phyloP scores from a whole-genome alignment of 371 early-diverging fungal species.

The Apophysomyces ossiformis region DNA sequence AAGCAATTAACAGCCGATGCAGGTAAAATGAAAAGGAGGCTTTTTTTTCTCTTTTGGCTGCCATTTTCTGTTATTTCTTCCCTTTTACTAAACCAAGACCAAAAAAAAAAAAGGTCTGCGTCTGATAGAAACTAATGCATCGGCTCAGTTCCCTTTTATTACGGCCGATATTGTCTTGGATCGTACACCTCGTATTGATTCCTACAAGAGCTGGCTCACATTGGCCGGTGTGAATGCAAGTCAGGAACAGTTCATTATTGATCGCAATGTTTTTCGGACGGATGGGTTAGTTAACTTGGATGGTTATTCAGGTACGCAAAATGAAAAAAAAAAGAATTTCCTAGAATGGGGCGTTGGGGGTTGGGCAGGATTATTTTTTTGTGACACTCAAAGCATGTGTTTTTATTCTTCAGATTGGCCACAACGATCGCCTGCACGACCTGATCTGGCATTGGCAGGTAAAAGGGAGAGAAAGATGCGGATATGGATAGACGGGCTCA shows the following conservation, averaged over 20 bases:
- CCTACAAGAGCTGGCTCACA: neutral
- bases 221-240: constrained; percentile 15
- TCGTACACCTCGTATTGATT: neutral
- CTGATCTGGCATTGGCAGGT: constrained; percentile 43
- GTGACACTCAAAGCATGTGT: neutral
- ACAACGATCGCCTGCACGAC: constrained; percentile 41
- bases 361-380: no score
- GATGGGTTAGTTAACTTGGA: constrained; percentile 27
- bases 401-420: constrained; percentile 31
- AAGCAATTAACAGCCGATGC: constrained; percentile 23
- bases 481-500: no score
- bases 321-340: neutral
- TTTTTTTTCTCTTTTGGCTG: neutral
- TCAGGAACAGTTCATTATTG: constrained; percentile 17
- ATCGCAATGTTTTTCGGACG: constrained; percentile 22
- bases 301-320: constrained; percentile 26
- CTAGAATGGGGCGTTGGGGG: no score
- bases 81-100: no score
- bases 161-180: neutral
- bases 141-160: neutral
- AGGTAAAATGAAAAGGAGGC: constrained; percentile 17
- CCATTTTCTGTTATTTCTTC: neutral
- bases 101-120: constrained; percentile 15
- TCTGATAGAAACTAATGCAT: constrained; percentile 2
- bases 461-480: neutral